Conservation (phyloP, 352 stramenopile genomes). For the Phytophthora citrophthora region DNA sequence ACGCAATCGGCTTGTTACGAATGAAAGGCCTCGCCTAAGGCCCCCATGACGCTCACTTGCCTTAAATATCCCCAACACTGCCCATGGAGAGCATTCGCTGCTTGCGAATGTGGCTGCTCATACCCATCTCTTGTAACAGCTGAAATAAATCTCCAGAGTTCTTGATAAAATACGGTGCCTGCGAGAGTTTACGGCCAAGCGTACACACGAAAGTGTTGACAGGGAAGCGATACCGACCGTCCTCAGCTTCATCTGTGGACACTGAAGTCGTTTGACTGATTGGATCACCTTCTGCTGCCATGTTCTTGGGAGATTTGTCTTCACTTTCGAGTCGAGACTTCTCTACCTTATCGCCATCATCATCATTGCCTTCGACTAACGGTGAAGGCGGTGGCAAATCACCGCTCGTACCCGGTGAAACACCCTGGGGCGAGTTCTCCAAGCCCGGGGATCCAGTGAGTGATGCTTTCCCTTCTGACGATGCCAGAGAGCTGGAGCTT, state of each 20-base stretch:
- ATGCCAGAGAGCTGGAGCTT: slow-evolving; percentile 4
- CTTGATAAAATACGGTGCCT: slow-evolving; percentile 89
- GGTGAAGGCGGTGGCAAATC: slow-evolving; percentile 1
- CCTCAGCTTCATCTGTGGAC: slow-evolving; percentile 48
- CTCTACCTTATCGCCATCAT: slow-evolving; percentile 6
- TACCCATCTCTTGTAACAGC: slow-evolving; percentile 83
- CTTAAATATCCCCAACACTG: slow-evolving; percentile 30
- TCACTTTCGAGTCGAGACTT: slow-evolving; percentile 18
- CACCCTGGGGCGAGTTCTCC: background rate
- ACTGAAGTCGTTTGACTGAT: slow-evolving; percentile 37
- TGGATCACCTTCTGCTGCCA: slow-evolving; percentile 22
- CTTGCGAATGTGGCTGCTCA: slow-evolving; percentile 80
- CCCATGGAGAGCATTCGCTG: slow-evolving; percentile 72
- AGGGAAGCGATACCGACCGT: slow-evolving; percentile 70
- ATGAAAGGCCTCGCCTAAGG: slow-evolving; percentile 64
- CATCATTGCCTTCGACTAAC: background rate
- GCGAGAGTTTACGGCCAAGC: slow-evolving; percentile 78
- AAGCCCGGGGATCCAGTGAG: slow-evolving; percentile 1
- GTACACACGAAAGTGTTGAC: slow-evolving; percentile 90
- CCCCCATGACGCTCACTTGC: background rate
- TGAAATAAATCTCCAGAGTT: slow-evolving; percentile 88
- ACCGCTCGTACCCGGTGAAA: slow-evolving; percentile 9
- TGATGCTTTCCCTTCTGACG: slow-evolving; percentile 14
- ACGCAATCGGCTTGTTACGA: slow-evolving; percentile 75
- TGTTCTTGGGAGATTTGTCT: slow-evolving; percentile 11